These are phyloP conservation scores for Picea abies DNA, from an alignment of 83 land plant species.

Conservation along the genomic window DNA sequence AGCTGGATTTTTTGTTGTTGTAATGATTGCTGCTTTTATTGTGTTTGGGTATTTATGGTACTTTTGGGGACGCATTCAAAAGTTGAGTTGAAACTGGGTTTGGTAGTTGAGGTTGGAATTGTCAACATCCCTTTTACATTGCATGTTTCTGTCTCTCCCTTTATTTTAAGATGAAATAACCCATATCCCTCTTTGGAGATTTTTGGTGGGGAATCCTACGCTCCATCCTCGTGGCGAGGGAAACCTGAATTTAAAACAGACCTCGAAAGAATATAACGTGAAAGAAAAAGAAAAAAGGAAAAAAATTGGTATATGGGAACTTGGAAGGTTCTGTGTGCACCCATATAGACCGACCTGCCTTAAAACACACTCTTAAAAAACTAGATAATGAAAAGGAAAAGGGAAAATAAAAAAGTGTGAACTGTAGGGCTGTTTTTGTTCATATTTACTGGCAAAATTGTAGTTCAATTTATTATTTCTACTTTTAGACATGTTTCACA, in stretches of 20 bases:
- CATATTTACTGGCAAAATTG: background rate
- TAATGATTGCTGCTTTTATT: background rate
- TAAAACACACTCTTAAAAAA: no score
- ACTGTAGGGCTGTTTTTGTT: background rate
- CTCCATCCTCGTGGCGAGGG: background rate
- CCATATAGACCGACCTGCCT: no score
- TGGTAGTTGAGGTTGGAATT: background rate
- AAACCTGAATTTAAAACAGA: background rate
- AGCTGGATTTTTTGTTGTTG: no score
- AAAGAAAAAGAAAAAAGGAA: background rate
- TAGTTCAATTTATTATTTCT: background rate
- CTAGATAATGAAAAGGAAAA: background rate
- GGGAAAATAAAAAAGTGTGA: background rate
- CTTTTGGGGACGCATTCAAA: background rate
- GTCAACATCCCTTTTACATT: background rate
- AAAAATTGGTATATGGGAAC: background rate
- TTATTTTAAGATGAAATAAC: no score
- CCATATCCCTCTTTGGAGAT: background rate
- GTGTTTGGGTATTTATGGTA: background rate
- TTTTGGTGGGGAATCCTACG: background rate
- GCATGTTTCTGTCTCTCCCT: background rate
- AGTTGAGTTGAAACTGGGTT: background rate
- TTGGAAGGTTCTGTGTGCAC: no score
- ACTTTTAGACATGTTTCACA: background rate
- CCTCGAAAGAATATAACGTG: background rate